Base-by-base conservation (phyloP, 2,329 filamentous ascomycete species). In the Torrubiellomyces zombiae region DNA sequence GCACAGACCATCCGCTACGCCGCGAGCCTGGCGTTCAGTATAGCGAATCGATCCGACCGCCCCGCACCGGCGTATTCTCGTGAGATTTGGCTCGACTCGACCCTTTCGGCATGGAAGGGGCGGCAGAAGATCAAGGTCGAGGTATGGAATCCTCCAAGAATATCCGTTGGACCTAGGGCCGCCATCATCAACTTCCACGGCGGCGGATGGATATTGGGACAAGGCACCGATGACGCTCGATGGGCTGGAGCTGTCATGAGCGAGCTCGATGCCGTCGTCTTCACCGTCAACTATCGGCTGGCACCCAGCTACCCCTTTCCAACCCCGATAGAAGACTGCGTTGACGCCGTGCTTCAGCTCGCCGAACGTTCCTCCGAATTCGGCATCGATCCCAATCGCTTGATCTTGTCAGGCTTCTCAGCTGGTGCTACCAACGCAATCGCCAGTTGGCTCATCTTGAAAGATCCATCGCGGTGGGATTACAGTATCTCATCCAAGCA, bases 261-360 rank as follows among this genome's bases (percentile, higher is more conserved):
- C 14, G 50, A 56, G 4, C 50, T 64, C 9, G 58, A 66, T 26
- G 67, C 63, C 15, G 53, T 76, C 13, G 60, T 75, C 27, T 61
- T 77, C 32, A 67, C 63, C 2, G 67, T 75, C 35, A 69, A 75
- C 37, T 78, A 79, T 41, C 62, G 74, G n/a, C 58, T 76, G 3
- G 70, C 72, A 0, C 74, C 74, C 1, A 63, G 66, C 37, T 55
- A 64, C 34, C 70, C 70, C 0, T 76, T 74, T 39, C 73, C 72
- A 1, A 64, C 63, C 1, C 63, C 69, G 0, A 59, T 77, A 1
- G 69, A 78, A 34, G 74, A 78, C 40, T 66, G 67, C 21, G 64
- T 67, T 15, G 71, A 75, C 32, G 67, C 70, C 1, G 44, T 77
- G 7, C 40, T 72, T n/a, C 72, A 74, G 41, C 53, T 77, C 15